Conservation (phyloP, 1,284 basidiomycete species). For the Cronartium quercuum region DNA sequence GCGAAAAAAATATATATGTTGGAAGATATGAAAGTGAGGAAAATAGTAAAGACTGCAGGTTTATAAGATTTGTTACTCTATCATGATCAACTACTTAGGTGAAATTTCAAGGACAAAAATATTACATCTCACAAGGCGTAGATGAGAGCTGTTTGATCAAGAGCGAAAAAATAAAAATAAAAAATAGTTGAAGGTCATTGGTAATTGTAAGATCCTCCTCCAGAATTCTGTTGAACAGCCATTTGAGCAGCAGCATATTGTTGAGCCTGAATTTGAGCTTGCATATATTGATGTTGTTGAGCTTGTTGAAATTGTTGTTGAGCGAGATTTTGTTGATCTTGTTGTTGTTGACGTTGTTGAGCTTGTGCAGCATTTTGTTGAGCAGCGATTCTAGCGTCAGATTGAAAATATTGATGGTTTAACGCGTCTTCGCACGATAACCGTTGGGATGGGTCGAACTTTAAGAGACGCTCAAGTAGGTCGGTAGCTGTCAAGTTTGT, state of each 20-base stretch:
- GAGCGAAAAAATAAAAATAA: background rate
- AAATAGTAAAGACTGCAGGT: too few species aligned
- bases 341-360: constrained; percentile 21
- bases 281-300: constrained; percentile 35
- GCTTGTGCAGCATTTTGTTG: constrained; percentile 7
- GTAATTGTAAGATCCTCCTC: constrained; percentile 32
- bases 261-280: constrained; percentile 37
- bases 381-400: constrained; percentile 7
- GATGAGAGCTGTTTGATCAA: background rate
- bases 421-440: constrained; percentile 88
- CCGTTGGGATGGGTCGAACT: constrained; percentile 91
- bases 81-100: too few species aligned
- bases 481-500: constrained; percentile 66
- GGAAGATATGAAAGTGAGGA: too few species aligned
- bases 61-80: too few species aligned
- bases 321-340: constrained; percentile 23
- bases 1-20: too few species aligned
- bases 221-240: constrained; percentile 33
- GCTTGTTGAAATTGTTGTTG: constrained; percentile 32
- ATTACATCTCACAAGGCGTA: too few species aligned
- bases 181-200: background rate
- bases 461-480: constrained; percentile 86
- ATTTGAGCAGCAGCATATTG: constrained; percentile 39
- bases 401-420: constrained; percentile 81
- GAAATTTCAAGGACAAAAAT: too few species aligned